Evolutionary conservation across 768 basidiomycete species (phyloP).

Genomic region (Russula lepida): DNA sequence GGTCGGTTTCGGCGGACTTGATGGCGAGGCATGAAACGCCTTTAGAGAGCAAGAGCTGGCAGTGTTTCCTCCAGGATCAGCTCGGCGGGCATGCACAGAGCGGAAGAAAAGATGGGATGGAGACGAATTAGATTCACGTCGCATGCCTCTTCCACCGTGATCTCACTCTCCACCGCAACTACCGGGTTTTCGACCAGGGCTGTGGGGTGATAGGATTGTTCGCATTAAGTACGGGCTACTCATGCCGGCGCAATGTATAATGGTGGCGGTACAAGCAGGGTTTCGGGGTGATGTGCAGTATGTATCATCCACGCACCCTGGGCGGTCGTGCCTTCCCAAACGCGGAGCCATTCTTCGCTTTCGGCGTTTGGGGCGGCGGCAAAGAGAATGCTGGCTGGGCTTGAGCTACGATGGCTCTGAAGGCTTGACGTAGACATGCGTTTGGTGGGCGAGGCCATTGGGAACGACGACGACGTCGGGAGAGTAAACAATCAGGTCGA

Average conservation of each 20-base stretch:
- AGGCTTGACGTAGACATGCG: slow-evolving; percentile 28
- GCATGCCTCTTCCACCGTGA: slow-evolving; percentile 74
- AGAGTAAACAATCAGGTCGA: neutral
- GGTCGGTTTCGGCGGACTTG: slow-evolving; percentile 28
- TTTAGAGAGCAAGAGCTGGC: slow-evolving; percentile 53
- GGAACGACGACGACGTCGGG: neutral
- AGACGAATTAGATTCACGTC: slow-evolving; percentile 40
- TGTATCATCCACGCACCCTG: slow-evolving; percentile 38
- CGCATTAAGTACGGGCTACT: neutral
- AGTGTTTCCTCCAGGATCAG: slow-evolving; percentile 4
- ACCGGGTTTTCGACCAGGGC: slow-evolving; percentile 66
- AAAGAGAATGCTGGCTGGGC: slow-evolving; percentile 20
- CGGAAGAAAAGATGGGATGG: neutral
- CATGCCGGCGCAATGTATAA: neutral
- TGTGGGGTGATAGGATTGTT: slow-evolving; percentile 23
- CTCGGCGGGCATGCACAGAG: neutral
- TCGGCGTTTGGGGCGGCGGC: slow-evolving; percentile 29
- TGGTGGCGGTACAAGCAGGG: neutral
- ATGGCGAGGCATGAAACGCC: slow-evolving; percentile 60
- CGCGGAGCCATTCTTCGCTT: slow-evolving; percentile 45
- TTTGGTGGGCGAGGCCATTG: slow-evolving; percentile 27
- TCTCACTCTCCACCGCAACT: slow-evolving; percentile 58
- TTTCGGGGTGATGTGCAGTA: neutral
- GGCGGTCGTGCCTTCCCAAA: slow-evolving; percentile 49
- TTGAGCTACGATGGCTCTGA: slow-evolving; percentile 19